phyloP scores from a whole-genome alignment of 2,329 filamentous ascomycete genomes.

The Onygenales sp. region DNA sequence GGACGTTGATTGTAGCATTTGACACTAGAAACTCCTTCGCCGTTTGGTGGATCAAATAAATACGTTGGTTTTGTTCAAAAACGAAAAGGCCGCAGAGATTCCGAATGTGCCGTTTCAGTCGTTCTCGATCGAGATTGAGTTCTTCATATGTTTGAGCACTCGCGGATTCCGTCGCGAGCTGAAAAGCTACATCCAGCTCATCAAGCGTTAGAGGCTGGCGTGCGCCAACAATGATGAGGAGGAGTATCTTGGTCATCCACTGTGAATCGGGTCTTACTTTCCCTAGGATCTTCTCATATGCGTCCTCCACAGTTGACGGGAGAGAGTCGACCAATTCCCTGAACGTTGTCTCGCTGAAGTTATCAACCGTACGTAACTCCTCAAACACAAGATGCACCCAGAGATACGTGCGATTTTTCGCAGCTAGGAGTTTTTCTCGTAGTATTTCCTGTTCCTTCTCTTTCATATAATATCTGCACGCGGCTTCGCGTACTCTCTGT shows the following conservation, averaged over 20 bases:
- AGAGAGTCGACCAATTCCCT: neutral
- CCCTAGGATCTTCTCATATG: neutral
- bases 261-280: no score
- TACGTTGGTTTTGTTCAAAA: neutral
- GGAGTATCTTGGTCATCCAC: neutral
- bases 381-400: conserved; percentile 24
- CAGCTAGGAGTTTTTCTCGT: conserved; percentile 16
- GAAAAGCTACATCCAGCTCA: neutral
- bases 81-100: neutral
- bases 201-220: neutral
- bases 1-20: no score
- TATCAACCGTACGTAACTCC: conserved; percentile 14
- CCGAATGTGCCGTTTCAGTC: neutral
- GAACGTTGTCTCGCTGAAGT: neutral
- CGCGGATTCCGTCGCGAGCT: neutral
- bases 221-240: neutral
- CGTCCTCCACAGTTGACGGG: neutral
- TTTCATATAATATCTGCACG: conserved; percentile 8
- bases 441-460: conserved; percentile 12
- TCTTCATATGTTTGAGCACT: neutral
- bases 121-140: neutral
- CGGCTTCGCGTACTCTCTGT: conserved; percentile 8
- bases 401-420: conserved; percentile 29
- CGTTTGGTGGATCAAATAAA: neutral
- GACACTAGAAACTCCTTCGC: neutral